These are phyloP conservation scores for Verticillium albo-atrum DNA, from an alignment of 2,329 filamentous ascomycete genomes.

Conservation along the genomic window DNA sequence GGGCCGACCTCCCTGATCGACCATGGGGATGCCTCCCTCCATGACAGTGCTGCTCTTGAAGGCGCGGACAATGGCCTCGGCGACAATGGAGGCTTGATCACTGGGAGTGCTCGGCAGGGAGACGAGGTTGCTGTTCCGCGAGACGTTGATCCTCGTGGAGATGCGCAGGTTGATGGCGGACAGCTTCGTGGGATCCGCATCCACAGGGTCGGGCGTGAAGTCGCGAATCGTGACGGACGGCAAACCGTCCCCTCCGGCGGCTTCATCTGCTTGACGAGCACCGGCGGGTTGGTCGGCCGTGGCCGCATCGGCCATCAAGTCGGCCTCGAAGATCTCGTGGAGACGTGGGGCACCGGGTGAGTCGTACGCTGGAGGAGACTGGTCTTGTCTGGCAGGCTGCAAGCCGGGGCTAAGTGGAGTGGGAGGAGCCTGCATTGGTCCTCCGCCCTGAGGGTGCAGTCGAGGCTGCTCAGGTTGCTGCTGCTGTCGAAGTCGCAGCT, in stretches of 20 bases:
- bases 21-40: conserved; percentile 37
- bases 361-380: conserved; percentile 13
- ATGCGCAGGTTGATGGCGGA: conserved; percentile 42
- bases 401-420: conserved; percentile 5
- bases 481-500: no score
- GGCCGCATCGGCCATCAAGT: no score
- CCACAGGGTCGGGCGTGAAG: neutral
- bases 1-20: conserved; percentile 37
- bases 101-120: conserved; percentile 34
- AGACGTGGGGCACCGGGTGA: conserved; percentile 42
- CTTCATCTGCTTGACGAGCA: no score
- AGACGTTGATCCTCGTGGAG: conserved; percentile 41
- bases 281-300: no score
- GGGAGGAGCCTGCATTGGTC: no score
- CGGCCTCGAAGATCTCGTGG: conserved; percentile 57
- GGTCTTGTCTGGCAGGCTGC: neutral
- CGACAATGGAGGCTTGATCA: conserved; percentile 35
- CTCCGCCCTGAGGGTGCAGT: neutral
- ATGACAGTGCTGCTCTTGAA: conserved; percentile 36
- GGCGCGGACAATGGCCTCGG: conserved; percentile 37
- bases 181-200: conserved; percentile 14
- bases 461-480: neutral
- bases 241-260: no score
- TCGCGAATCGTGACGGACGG: neutral
- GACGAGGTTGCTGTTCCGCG: conserved; percentile 44